phyloP scores from a whole-genome alignment of 2,329 filamentous ascomycete species.

The Claviceps paspali region DNA sequence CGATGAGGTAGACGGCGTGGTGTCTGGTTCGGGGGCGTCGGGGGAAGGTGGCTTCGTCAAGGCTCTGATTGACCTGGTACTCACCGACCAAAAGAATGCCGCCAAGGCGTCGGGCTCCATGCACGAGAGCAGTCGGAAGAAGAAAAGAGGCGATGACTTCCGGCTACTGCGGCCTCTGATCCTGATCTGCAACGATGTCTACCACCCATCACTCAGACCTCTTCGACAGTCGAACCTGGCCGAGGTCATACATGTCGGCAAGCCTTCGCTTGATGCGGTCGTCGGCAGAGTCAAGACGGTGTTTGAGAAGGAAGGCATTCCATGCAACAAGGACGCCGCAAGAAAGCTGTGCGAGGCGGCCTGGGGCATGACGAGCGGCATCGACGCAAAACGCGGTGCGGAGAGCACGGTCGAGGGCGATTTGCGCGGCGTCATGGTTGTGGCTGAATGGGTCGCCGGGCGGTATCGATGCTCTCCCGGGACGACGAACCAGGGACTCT shows the following conservation, averaged over 20 bases:
- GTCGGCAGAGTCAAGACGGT: slow-evolving; percentile 66
- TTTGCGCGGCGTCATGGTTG: slow-evolving; percentile 69
- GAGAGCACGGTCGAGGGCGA: slow-evolving; percentile 58
- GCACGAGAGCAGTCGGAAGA: slow-evolving; percentile 23
- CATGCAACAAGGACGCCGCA: slow-evolving; percentile 78
- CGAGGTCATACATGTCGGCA: slow-evolving; percentile 83
- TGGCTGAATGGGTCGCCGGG: slow-evolving; percentile 72
- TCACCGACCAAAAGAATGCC: slow-evolving; percentile 68
- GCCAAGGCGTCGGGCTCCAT: slow-evolving; percentile 14
- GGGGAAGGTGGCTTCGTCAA: slow-evolving; percentile 93
- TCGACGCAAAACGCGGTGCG: slow-evolving; percentile 51
- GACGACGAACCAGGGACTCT: slow-evolving; percentile 34
- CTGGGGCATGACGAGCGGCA: slow-evolving; percentile 63
- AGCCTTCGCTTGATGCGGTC: slow-evolving; percentile 75
- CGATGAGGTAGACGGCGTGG: slow-evolving; percentile 92
- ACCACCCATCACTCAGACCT: slow-evolving; percentile 75
- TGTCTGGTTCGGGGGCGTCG: slow-evolving; percentile 58
- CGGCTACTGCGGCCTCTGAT: slow-evolving; percentile 76
- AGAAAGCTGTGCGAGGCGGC: slow-evolving; percentile 70
- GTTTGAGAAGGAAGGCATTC: slow-evolving; percentile 78
- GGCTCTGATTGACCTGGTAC: slow-evolving; percentile 79
- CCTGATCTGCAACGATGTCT: slow-evolving; percentile 93
- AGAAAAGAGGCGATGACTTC: slow-evolving; percentile 70
- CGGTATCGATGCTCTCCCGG: slow-evolving; percentile 40
- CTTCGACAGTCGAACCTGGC: slow-evolving; percentile 73